Evolutionary conservation across 176 grass and related monocot genomes (phyloP), one percentile per base, ranked within the genome.

Genomic region (Triticum dicoccoides): DNA sequence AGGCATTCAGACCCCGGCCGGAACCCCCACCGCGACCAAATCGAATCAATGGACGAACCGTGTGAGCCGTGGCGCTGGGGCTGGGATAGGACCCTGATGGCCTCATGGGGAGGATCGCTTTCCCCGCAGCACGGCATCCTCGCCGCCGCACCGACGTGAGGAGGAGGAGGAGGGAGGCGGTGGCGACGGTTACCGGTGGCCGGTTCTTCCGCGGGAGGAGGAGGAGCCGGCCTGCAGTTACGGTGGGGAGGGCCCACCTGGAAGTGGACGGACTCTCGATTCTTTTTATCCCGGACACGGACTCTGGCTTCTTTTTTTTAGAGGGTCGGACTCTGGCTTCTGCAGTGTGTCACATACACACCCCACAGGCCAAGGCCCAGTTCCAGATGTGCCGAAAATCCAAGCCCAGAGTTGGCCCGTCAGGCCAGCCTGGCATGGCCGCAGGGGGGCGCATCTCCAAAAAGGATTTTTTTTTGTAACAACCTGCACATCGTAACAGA

Each of bases 91-190:
- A 21, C 24, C 17, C 69, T 30, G 56, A 15, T 5, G 18, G 17
- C 17, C 37, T 11, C 70, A 7, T 15, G 3, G 37, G 54, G 17
- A 7, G 54, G 71, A 8, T 47, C 56, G 11, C 70, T 63, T 29
- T 25, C 6, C 30, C 70, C 35, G 37, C 82, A 47, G 70, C 54
- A 75, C 25, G 37, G 69, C 82, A 84, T 84, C 69, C 10, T 47
- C 54, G 35, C 69, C 38, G 37, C 70, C 82, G 82, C 82, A 15
- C 68, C 37, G 38, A 6, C 82, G 38, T 18, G 58, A 64, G 18
- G 54, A 59, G 33, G 17, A 47, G 37, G 17, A 10, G 35, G 68
- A 41, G 45, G 14, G 34, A 8, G 67, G 67, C 12, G 81, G 67
- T 32, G 47, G 79, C 63, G 64, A 52, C 25, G 54, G 20, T n/a